Percentiles rank a stretch among this genome's conserved stretches.
phyloP scores from a whole-genome alignment of 2,329 filamentous ascomycete genomes.

The Massarina eburnea region DNA sequence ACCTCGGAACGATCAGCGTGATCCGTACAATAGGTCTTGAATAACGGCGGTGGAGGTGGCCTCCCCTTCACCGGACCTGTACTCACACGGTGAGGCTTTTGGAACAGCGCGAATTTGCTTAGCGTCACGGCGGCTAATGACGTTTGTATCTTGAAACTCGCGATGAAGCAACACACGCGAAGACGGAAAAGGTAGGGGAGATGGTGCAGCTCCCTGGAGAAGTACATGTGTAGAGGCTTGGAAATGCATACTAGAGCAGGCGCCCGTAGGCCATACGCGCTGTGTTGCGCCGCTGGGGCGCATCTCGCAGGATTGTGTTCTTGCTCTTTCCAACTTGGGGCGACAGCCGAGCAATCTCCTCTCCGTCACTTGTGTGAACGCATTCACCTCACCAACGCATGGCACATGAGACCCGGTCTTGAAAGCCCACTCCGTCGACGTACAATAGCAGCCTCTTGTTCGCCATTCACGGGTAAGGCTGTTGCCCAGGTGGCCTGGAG shows the following conservation, averaged over 20 bases:
- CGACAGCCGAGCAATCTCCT: not conserved
- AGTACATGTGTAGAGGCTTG: not conserved
- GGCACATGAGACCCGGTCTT: not conserved
- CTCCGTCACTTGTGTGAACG: not conserved
- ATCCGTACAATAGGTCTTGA: no score
- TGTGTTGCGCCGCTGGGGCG: no score
- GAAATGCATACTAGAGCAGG: no score
- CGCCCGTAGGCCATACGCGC: no score
- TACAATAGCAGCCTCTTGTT: not conserved
- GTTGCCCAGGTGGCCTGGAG: no score
- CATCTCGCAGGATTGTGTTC: no score
- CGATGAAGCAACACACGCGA: not conserved
- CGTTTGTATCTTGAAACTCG: conserved; percentile 7
- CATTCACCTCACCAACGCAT: not conserved
- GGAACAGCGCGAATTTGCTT: conserved; percentile 1
- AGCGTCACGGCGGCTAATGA: conserved; percentile 8
- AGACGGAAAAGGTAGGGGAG: not conserved
- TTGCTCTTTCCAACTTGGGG: not conserved
- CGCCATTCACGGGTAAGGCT: not conserved
- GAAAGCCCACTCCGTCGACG: not conserved
- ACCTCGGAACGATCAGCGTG: no score
- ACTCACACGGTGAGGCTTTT: not conserved
- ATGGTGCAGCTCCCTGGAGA: not conserved
- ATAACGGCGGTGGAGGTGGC: no score
- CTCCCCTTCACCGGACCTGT: no score